Percentiles rank a stretch among this genome's conserved stretches.
phyloP scores from a whole-genome alignment of 2,329 filamentous ascomycete species.

The Orbilia quercus region DNA sequence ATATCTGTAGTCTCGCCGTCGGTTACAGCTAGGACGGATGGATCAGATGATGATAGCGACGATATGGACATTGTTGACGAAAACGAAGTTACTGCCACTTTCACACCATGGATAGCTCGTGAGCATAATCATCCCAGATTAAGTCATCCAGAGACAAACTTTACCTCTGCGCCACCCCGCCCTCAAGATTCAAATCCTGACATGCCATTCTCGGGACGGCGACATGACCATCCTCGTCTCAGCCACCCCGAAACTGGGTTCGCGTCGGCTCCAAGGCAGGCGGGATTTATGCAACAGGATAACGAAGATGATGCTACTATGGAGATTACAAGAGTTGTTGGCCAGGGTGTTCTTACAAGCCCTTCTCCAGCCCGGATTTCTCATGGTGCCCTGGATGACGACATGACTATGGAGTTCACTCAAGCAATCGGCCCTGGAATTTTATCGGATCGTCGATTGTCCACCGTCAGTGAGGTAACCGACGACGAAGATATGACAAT shows the following conservation, averaged over 20 bases:
- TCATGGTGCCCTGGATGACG: slow-evolving; percentile 68
- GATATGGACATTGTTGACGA: slow-evolving; percentile 53
- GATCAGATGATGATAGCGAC: slow-evolving; percentile 48
- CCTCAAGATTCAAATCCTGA: slow-evolving; percentile 51
- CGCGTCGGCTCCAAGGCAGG: slow-evolving; percentile 35
- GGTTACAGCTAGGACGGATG: slow-evolving; percentile 48
- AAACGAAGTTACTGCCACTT: slow-evolving; percentile 55
- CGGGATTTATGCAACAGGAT: slow-evolving; percentile 61
- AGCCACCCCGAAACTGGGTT: slow-evolving; percentile 53
- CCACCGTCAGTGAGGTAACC: slow-evolving; percentile 59
- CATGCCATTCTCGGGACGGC: slow-evolving; percentile 49
- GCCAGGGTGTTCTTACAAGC: slow-evolving; percentile 65
- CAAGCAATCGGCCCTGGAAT: slow-evolving; percentile 69
- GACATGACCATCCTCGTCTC: slow-evolving; percentile 52
- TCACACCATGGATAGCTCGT: slow-evolving; percentile 51
- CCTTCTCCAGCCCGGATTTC: slow-evolving; percentile 26
- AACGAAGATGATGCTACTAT: slow-evolving; percentile 64
- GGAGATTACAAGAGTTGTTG: slow-evolving; percentile 70
- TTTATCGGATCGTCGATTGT: slow-evolving; percentile 56
- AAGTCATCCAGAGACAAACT: slow-evolving; percentile 53
- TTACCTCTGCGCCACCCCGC: slow-evolving; percentile 47
- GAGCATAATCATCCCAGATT: slow-evolving; percentile 53
- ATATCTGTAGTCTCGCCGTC: slow-evolving; percentile 53
- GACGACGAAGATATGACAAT: slow-evolving; percentile 64
- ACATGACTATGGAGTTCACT: slow-evolving; percentile 83